Percentiles rank a stretch among this genome's conserved stretches.
phyloP scores from a whole-genome alignment of 805 yeast species.

The Saturnispora silvae region DNA sequence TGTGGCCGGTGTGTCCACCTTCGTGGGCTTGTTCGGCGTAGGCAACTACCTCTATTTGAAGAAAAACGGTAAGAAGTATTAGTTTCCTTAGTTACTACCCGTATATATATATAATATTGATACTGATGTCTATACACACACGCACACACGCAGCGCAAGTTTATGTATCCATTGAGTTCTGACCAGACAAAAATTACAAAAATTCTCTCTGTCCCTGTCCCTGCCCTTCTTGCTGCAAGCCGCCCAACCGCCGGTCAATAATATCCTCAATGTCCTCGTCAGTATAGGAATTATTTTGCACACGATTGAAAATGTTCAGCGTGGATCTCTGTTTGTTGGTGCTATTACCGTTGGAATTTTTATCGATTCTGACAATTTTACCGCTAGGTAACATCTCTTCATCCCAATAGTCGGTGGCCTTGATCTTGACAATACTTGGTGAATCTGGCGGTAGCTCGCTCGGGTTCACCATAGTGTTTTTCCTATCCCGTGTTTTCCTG shows the following conservation, averaged over 20 bases:
- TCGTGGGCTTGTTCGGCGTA: constrained; percentile 9
- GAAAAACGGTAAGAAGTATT: constrained; percentile 4
- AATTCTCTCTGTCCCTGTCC: no score
- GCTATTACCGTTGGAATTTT: constrained; percentile 19
- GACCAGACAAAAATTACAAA: no score
- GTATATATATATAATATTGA: no score
- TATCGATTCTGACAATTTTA: constrained; percentile 37
- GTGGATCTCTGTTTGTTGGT: constrained; percentile 20
- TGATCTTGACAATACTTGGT: constrained; percentile 26
- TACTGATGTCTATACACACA: no score
- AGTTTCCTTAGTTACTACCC: no score
- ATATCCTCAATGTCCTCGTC: constrained; percentile 46
- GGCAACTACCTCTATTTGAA: constrained; percentile 12
- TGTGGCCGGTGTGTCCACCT: constrained; percentile 4
- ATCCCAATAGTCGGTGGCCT: constrained; percentile 29
- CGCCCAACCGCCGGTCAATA: constrained; percentile 26
- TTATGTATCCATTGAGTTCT: no score
- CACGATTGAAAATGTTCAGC: constrained; percentile 14
- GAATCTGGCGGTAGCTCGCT: constrained; percentile 44
- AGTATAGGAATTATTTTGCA: constrained; percentile 22
- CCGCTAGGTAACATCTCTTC: constrained; percentile 70
- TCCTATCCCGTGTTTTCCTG: constrained; percentile 34
- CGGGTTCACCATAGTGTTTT: constrained; percentile 35
- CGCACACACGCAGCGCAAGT: no score
- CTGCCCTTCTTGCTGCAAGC: constrained; percentile 21